A percentile compares a stretch with the other conserved stretches of the same genome.
These are phyloP conservation scores for Grosmannia serpens DNA, from an alignment of 2,329 filamentous ascomycete species.

Conservation along the genomic window DNA sequence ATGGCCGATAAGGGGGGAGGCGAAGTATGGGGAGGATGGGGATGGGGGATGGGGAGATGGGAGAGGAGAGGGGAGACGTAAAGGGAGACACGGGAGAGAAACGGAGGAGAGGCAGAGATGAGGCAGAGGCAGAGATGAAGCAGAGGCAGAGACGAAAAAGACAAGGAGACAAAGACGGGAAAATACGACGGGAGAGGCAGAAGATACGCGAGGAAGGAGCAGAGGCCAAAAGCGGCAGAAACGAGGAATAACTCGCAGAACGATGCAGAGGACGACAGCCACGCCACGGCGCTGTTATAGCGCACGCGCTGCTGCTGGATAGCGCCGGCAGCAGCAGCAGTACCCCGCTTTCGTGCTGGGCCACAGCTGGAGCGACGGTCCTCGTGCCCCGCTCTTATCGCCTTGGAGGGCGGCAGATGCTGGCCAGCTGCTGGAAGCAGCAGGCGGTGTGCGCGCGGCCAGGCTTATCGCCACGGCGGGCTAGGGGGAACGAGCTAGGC, in stretches of 20 bases:
- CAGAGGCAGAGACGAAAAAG: too few relatives aligned
- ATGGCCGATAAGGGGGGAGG: not conserved
- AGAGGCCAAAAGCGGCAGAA: not conserved
- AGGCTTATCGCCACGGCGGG: not conserved
- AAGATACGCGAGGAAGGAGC: not conserved
- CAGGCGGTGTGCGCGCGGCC: not conserved
- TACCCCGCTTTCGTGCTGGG: not conserved
- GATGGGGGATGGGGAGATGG: too few relatives aligned
- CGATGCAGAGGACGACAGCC: not conserved
- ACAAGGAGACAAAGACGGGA: not conserved
- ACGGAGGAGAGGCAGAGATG: not conserved
- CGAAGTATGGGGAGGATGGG: not conserved
- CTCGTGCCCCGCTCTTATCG: not conserved
- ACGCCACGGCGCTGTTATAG: not conserved
- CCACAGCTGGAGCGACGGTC: not conserved
- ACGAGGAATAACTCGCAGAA: not conserved
- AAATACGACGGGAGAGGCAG: not conserved
- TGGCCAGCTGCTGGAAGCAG: not conserved
- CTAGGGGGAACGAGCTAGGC: too few relatives aligned
- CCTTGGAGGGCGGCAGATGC: not conserved
- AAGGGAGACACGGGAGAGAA: not conserved
- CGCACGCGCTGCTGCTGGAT: not conserved
- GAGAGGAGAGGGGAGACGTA: not conserved
- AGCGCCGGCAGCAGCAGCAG: not conserved
- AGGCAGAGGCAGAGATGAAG: not conserved